A percentile compares a stretch with the other conserved stretches of the same genome.
phyloP scores from a whole-genome alignment of 1,139 yeast species.

The Chernovozyma sophiae-reginae region DNA sequence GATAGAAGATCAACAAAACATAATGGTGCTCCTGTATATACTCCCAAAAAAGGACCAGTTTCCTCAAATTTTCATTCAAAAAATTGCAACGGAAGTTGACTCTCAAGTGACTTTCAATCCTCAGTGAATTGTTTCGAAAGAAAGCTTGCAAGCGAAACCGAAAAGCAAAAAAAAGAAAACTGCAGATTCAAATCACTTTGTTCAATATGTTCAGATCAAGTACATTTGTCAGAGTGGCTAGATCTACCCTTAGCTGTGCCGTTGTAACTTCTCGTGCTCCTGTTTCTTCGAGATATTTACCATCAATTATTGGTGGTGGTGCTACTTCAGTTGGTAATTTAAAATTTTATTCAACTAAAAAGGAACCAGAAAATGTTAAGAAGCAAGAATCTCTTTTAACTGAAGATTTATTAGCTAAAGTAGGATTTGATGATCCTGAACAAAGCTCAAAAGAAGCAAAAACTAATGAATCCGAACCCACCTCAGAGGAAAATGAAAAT shows the following conservation, averaged over 20 bases:
- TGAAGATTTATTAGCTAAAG: slow-evolving; percentile 77
- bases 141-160: too few species aligned
- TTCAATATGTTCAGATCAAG: slow-evolving; percentile 1
- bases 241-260: background rate
- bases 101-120: too few species aligned
- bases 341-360: slow-evolving; percentile 14
- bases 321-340: background rate
- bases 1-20: too few species aligned
- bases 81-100: too few species aligned
- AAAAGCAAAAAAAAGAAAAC: too few species aligned
- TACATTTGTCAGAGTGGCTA: background rate
- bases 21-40: too few species aligned
- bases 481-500: slow-evolving; percentile 9
- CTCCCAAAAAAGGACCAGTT: background rate
- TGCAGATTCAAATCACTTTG: too few species aligned
- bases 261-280: background rate
- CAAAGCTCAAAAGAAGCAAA: slow-evolving; percentile 10
- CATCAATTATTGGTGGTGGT: background rate
- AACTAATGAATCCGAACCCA: slow-evolving; percentile 11
- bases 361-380: slow-evolving; percentile 12
- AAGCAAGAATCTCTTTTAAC: slow-evolving; percentile 56
- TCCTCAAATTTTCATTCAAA: background rate
- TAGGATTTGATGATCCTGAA: slow-evolving; percentile 62
- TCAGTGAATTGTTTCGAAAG: too few species aligned
- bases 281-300: background rate